Evolutionary conservation across 495 filamentous ascomycete species (phyloP), one percentile per base, ranked within the genome.

Genomic region (Hyaloscypha bicolor): DNA sequence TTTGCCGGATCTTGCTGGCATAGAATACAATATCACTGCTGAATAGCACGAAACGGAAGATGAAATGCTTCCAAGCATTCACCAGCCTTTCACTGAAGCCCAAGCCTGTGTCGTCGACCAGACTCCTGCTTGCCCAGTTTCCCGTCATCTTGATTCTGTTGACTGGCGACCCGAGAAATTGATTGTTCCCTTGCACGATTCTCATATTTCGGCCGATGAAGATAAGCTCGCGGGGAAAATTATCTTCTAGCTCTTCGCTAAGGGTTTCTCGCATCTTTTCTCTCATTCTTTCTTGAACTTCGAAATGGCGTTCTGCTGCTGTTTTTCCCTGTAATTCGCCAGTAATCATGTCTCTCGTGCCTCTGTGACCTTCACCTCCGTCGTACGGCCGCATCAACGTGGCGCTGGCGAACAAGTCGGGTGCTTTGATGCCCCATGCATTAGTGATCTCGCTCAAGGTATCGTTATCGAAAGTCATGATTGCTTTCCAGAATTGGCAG

Each of bases 121-220:
- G 77, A 59, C 90, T 91, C 11, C 91, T 81, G 48, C 86, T 91
- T 0, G 95, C 95, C 95, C 95, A 97, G 48, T 83, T 83, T 16
- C 93, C 94, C 42, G 94, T 97, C 72, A 97, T 93, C 80, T 97
- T 97, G 70, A 99, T 88, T 1, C 95, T 81, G 75, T 99, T 99
- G 19, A 99, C 93, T 0, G 95, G 95, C 0, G 91, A 93, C 53
- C 95, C 94, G 30, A 99, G 85, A 77, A 89, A 94, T 70, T 82
- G 80, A 70, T 85, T 85, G 62, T 85, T 83, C 25, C 79, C 81
- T 66, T 87, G 84, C 11, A 98, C 94, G 73, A 99, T 99, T 25
- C 95, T 88, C 81, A 99, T 86, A 74, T 97, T 97, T 6, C 95
- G 87, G 2, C 93, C 94, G 73, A 99, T 93, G 79, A 99, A 99